phyloP scores from a whole-genome alignment of 2,329 filamentous ascomycete genomes.

The Fusarium albidum region DNA sequence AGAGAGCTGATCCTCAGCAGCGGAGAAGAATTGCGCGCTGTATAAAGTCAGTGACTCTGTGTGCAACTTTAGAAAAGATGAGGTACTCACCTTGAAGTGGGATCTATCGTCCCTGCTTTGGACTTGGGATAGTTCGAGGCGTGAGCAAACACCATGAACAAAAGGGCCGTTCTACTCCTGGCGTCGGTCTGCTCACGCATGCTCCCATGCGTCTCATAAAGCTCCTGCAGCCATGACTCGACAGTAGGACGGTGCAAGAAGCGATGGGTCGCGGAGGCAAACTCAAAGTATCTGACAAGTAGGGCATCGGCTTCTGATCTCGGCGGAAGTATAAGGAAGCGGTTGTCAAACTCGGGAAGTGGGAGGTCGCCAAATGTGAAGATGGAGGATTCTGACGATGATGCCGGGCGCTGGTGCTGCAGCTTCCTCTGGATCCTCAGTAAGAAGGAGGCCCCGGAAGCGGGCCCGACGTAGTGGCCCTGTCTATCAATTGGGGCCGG shows the following conservation, averaged over 20 bases:
- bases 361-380: slow-evolving; percentile 60
- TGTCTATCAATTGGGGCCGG: slow-evolving; percentile 24
- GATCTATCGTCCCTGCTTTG: slow-evolving; percentile 24
- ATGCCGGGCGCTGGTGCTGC: slow-evolving; percentile 46
- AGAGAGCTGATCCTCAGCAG: slow-evolving; percentile 46
- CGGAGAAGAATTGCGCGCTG: slow-evolving; percentile 44
- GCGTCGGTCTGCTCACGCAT: slow-evolving; percentile 31
- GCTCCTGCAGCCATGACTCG: slow-evolving; percentile 53
- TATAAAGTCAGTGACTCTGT: not conserved
- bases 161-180: slow-evolving; percentile 47
- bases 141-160: slow-evolving; percentile 62
- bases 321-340: slow-evolving; percentile 49
- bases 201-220: slow-evolving; percentile 43
- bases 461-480: slow-evolving; percentile 32
- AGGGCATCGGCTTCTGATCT: slow-evolving; percentile 44
- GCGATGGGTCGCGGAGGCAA: slow-evolving; percentile 62
- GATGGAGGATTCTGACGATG: slow-evolving; percentile 51
- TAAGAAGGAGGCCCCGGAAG: slow-evolving; percentile 31
- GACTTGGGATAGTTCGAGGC: slow-evolving; percentile 51
- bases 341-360: slow-evolving; percentile 47
- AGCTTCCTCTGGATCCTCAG: slow-evolving; percentile 41
- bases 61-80: not conserved
- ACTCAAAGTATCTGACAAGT: slow-evolving; percentile 61
- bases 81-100: not conserved
- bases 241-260: slow-evolving; percentile 61